Percentiles rank a stretch among this genome's conserved stretches.
phyloP scores from a whole-genome alignment of 2,329 filamentous ascomycete species.

The Phialocephala sp. region DNA sequence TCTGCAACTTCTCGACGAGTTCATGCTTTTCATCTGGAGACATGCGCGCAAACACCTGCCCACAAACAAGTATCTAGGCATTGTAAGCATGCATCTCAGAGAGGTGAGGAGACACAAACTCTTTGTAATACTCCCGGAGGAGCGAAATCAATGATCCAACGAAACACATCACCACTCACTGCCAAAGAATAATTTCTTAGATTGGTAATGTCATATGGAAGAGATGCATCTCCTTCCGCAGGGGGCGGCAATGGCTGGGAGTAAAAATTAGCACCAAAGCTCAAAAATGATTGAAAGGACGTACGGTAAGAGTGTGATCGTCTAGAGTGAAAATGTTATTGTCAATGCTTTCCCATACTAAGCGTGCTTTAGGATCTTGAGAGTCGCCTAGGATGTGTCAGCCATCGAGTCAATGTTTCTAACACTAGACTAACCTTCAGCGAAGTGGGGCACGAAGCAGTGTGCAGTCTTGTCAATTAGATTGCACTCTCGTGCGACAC shows the following conservation, averaged over 20 bases:
- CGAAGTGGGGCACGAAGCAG: slow-evolving; percentile 91
- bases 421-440: slow-evolving; percentile 60
- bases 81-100: background rate
- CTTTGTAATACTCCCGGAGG: slow-evolving; percentile 77
- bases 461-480: slow-evolving; percentile 81
- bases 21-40: slow-evolving; percentile 99
- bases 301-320: slow-evolving; percentile 73
- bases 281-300: slow-evolving; percentile 26
- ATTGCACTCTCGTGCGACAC: slow-evolving; percentile 88
- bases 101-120: slow-evolving; percentile 49
- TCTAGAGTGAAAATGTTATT: slow-evolving; percentile 80
- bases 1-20: slow-evolving; percentile 94
- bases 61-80: slow-evolving; percentile 80
- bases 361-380: slow-evolving; percentile 72
- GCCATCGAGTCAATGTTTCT: slow-evolving; percentile 18
- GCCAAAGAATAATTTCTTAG: slow-evolving; percentile 87
- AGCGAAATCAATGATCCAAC: slow-evolving; percentile 94
- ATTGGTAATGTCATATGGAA: slow-evolving; percentile 84
- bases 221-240: slow-evolving; percentile 75
- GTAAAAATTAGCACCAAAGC: slow-evolving; percentile 22
- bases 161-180: slow-evolving; percentile 90
- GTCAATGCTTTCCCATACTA: slow-evolving; percentile 96
- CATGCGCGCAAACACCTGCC: slow-evolving; percentile 97
- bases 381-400: slow-evolving; percentile 60
- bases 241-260: slow-evolving; percentile 72